Conservation (phyloP, 2,329 filamentous ascomycete genomes). For the Erysiphe pulchra region DNA sequence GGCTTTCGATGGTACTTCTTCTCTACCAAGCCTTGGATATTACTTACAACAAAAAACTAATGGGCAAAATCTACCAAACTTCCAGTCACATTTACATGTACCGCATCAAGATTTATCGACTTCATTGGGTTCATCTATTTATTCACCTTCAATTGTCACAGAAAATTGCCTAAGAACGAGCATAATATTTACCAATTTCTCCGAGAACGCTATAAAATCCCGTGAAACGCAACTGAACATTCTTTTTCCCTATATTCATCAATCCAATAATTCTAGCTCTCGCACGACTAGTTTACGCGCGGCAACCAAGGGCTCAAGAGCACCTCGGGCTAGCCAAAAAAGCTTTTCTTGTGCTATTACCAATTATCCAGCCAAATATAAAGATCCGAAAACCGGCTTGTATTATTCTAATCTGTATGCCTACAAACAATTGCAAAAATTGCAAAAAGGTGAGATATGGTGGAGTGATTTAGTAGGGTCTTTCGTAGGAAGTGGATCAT, state of each 20-base stretch:
- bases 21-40: slow-evolving; percentile 13
- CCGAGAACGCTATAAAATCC: slow-evolving; percentile 21
- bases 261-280: background rate
- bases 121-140: slow-evolving; percentile 3
- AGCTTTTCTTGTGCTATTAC: slow-evolving; percentile 53
- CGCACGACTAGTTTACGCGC: background rate
- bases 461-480: slow-evolving; percentile 65
- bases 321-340: background rate
- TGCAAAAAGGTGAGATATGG: slow-evolving; percentile 46
- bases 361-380: slow-evolving; percentile 53
- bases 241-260: slow-evolving; percentile 20
- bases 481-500: slow-evolving; percentile 45
- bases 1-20: slow-evolving; percentile 9
- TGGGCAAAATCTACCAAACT: too few relatives aligned
- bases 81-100: too few relatives aligned
- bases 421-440: slow-evolving; percentile 56
- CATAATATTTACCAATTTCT: slow-evolving; percentile 31
- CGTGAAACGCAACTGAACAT: slow-evolving; percentile 28
- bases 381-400: slow-evolving; percentile 63
- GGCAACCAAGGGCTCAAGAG: background rate
- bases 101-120: slow-evolving; percentile 1
- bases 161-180: slow-evolving; percentile 29
- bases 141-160: slow-evolving; percentile 12
- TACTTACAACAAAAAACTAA: slow-evolving; percentile 3
- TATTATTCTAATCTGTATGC: slow-evolving; percentile 57